Percentiles rank a stretch among this genome's conserved stretches.
Conservation (phyloP, 1,284 basidiomycete genomes). For the Ustilago hordei region DNA sequence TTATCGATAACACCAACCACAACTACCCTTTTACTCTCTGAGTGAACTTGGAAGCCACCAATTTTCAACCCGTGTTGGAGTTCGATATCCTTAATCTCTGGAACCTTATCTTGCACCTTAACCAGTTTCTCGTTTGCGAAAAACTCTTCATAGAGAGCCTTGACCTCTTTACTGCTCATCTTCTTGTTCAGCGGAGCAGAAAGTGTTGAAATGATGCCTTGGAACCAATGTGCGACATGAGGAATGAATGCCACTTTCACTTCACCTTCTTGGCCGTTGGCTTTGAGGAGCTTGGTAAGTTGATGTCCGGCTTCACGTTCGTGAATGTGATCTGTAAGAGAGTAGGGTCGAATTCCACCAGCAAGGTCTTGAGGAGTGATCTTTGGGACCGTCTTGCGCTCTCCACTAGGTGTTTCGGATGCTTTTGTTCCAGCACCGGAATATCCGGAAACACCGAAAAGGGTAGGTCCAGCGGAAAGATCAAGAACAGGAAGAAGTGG, state of each 20-base stretch:
- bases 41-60: slow-evolving; percentile 94
- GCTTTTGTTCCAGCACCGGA: slow-evolving; percentile 92
- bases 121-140: slow-evolving; percentile 83
- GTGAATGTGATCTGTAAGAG: slow-evolving; percentile 97
- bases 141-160: slow-evolving; percentile 80
- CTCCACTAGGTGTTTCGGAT: slow-evolving; percentile 34
- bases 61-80: slow-evolving; percentile 88
- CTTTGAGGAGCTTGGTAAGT: slow-evolving; percentile 75
- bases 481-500: slow-evolving; percentile 79
- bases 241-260: slow-evolving; percentile 89
- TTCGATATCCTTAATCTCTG: slow-evolving; percentile 81
- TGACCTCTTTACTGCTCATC: slow-evolving; percentile 80
- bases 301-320: slow-evolving; percentile 92
- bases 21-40: slow-evolving; percentile 86
- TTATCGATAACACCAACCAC: slow-evolving; percentile 85
- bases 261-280: slow-evolving; percentile 16
- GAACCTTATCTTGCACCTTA: slow-evolving; percentile 77
- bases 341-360: slow-evolving; percentile 84
- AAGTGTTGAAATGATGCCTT: slow-evolving; percentile 89
- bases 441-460: slow-evolving; percentile 94
- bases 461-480: slow-evolving; percentile 72
- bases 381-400: slow-evolving; percentile 79
- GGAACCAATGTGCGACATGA: slow-evolving; percentile 92
- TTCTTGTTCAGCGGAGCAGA: slow-evolving; percentile 80
- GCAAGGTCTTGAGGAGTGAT: slow-evolving; percentile 80